These are phyloP conservation scores for Cyberlindnera japonica DNA, from an alignment of 805 yeast species.

Conservation along the genomic window DNA sequence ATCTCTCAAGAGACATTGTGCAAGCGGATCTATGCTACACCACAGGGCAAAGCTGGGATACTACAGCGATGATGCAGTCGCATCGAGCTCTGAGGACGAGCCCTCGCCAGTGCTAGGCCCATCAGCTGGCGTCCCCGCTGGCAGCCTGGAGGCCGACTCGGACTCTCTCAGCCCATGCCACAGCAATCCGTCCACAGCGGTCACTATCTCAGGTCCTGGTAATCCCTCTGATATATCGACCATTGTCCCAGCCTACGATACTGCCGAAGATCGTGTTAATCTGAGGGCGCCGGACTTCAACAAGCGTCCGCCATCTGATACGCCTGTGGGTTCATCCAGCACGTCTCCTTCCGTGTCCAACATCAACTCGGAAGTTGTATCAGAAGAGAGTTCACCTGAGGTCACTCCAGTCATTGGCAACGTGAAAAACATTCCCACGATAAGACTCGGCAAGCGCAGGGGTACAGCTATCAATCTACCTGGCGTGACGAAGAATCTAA, in stretches of 20 bases:
- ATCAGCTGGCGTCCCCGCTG: constrained; percentile 11
- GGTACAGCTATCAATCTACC: constrained; percentile 90
- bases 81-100: constrained; percentile 25
- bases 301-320: constrained; percentile 69
- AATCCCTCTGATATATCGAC: background rate
- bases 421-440: constrained; percentile 13
- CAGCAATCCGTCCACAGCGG: constrained; percentile 1
- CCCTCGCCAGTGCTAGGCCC: constrained; percentile 15
- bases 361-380: constrained; percentile 25
- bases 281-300: constrained; percentile 46
- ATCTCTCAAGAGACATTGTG: too few relatives aligned
- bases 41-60: constrained; percentile 1
- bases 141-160: background rate
- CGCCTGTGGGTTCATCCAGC: constrained; percentile 59
- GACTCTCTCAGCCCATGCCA: constrained; percentile 4
- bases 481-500: constrained; percentile 77
- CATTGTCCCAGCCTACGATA: background rate
- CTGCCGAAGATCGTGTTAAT: constrained; percentile 1
- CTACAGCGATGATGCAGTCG: constrained; percentile 24
- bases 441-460: constrained; percentile 42
- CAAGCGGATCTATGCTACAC: too few relatives aligned
- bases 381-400: constrained; percentile 31
- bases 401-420: constrained; percentile 5
- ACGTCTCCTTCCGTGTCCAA: constrained; percentile 47
- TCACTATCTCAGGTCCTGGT: background rate